Evolutionary conservation across 192 early-diverging fungal genomes (phyloP).

Genomic region (Podila horticola): DNA sequence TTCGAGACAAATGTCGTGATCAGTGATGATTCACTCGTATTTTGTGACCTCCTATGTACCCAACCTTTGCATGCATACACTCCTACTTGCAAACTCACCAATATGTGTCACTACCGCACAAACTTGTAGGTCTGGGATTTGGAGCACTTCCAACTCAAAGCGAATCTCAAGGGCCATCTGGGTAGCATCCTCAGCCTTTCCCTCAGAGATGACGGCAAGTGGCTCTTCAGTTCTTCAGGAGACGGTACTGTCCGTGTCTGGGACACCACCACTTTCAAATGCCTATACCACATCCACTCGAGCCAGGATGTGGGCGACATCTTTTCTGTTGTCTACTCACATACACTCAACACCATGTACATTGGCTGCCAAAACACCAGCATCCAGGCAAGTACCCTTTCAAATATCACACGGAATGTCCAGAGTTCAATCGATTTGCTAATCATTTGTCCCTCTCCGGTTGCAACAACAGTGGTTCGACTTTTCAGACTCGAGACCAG

Average conservation of each 20-base stretch:
- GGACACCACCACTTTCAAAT: slow-evolving; percentile 69
- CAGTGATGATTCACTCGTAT: slow-evolving; percentile 1
- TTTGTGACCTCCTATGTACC: not conserved
- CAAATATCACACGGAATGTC: slow-evolving; percentile 9
- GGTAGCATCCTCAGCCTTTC: slow-evolving; percentile 61
- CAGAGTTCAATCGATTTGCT: not conserved
- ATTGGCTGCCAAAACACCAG: slow-evolving; percentile 85
- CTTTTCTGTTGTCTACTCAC: slow-evolving; percentile 72
- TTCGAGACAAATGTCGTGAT: slow-evolving; percentile 31
- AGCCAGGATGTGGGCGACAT: slow-evolving; percentile 78
- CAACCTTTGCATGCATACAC: not conserved
- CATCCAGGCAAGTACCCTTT: slow-evolving; percentile 70
- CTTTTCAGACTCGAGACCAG: slow-evolving; percentile 26
- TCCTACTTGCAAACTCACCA: no score
- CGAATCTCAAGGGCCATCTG: slow-evolving; percentile 58
- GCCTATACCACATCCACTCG: slow-evolving; percentile 70
- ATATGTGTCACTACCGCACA: no score
- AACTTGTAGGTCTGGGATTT: slow-evolving; percentile 60
- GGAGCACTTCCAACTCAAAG: slow-evolving; percentile 57
- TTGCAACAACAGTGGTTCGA: slow-evolving; percentile 35
- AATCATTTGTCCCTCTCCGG: not conserved
- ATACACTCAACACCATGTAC: slow-evolving; percentile 61
- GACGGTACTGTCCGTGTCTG: slow-evolving; percentile 79
- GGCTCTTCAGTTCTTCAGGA: slow-evolving; percentile 68
- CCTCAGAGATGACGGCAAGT: slow-evolving; percentile 55